These are phyloP conservation scores for Kluyveromyces sp. DNA, from an alignment of 1,139 yeast genomes.

Conservation along the genomic window DNA sequence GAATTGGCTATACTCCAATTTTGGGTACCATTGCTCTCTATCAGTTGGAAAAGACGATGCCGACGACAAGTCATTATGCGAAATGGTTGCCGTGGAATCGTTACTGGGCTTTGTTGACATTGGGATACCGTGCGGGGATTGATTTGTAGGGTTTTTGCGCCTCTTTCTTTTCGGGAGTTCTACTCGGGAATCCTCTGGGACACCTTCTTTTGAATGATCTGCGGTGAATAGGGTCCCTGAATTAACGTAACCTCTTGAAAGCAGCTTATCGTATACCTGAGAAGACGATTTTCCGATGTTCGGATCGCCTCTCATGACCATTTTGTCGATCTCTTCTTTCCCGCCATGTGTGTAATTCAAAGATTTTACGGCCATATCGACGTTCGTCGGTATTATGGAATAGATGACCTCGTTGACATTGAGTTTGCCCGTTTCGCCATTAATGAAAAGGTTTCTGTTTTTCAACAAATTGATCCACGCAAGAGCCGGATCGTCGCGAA, in stretches of 20 bases:
- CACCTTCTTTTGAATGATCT: conserved; percentile 6
- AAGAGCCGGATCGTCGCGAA: conserved; percentile 1
- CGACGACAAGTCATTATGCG: not conserved
- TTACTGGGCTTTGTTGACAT: not conserved
- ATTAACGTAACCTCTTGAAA: conserved; percentile 5
- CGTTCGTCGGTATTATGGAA: conserved; percentile 10
- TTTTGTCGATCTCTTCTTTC: not conserved
- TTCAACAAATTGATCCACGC: conserved; percentile 6
- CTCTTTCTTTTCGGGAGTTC: not conserved
- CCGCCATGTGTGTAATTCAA: conserved; percentile 5
- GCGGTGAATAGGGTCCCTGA: conserved; percentile 4
- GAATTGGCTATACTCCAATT: not conserved
- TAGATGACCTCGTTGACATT: conserved; percentile 11
- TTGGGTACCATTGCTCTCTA: conserved; percentile 1
- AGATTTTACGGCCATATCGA: conserved; percentile 9
- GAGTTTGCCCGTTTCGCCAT: conserved; percentile 6
- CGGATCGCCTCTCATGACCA: not conserved
- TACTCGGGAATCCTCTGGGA: not conserved
- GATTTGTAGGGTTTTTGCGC: not conserved
- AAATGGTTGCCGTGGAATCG: not conserved
- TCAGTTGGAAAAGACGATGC: not conserved
- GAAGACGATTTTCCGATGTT: not conserved
- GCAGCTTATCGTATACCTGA: not conserved
- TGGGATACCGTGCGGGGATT: not conserved
- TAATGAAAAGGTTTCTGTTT: conserved; percentile 7